Evolutionary conservation across 441 rosid species (phyloP).

Genomic region (Populus hybrid): DNA sequence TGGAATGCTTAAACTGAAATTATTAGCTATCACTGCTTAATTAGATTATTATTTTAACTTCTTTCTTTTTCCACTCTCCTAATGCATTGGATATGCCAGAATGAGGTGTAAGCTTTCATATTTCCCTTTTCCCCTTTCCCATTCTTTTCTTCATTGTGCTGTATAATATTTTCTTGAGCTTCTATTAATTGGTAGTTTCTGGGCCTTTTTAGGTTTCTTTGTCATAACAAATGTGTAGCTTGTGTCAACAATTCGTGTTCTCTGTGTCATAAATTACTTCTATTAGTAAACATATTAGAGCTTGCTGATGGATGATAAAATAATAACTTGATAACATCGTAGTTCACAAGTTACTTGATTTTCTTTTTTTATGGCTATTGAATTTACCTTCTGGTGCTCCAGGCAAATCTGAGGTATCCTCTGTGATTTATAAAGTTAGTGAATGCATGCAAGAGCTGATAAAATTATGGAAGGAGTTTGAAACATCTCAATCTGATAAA

Average conservation of each 20-base stretch:
- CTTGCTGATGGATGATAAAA: neutral
- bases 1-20: no score
- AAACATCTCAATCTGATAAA: no score
- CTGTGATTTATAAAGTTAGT: constrained; percentile 53
- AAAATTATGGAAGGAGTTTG: no score
- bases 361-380: constrained; percentile 2
- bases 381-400: constrained; percentile 36
- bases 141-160: no score
- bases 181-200: neutral
- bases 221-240: neutral
- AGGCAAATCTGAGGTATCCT: constrained; percentile 84
- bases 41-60: no score
- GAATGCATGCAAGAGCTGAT: no score
- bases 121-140: no score
- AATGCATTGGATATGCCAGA: no score
- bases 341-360: constrained; percentile 9
- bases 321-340: neutral
- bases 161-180: no score
- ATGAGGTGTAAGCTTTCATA: no score
- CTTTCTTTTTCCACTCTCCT: no score
- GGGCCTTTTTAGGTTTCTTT: neutral
- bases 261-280: constrained; percentile 5
- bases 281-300: constrained; percentile 3
- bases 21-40: no score
- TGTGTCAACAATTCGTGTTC: neutral